Base-by-base conservation (phyloP, 768 basidiomycete species). In the Tephrocybe rancida region DNA sequence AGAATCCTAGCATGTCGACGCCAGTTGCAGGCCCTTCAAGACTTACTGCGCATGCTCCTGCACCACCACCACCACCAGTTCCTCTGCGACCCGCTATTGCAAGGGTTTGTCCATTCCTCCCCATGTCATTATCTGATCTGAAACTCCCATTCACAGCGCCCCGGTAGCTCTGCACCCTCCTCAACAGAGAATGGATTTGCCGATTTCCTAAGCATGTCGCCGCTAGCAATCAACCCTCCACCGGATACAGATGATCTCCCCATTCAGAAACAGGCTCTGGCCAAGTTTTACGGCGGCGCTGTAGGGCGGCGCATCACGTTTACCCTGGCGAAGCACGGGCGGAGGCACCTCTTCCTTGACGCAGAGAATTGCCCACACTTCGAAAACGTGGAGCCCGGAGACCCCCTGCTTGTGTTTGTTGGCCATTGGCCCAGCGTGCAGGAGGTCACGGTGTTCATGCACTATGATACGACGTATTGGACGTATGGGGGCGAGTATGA, bases 401-500 rank as follows among this genome's bases (percentile, higher is more conserved):
- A 39, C 10, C 48, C 38, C 1, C 21, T 29, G n/a, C 26, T 27
- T 9, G 38, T 50, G 16, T 39, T 50, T 22, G 30, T 50, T 19
- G 48, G 25, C 5, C 38, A 50, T 25, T 11, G 8, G 4, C 22
- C 13, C n/a, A 22, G 24, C n/a, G 48, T 16, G 13, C 10, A 3
- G 6, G 8, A 41, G 25, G 37, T 41, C 19, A 29, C 48, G 22
- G 25, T 50, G 48, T 49, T 50, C 41, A 29, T 50, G 35, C 48
- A 50, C 22, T n/a, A 38, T 37, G 48, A n/a, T 14, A 41, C 10
- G 14, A 41, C 19, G 5, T 39, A 39, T 41, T 50, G 37, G 37
- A 16, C 13, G 1, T 50, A 50, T 50, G 48, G 37, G 19, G 48
- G 48, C 4, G 48, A 50, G 18, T 41, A 50, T 50, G 38, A 41